Base-by-base conservation (phyloP, 345 rosid genomes). In the Isatis tinctoria region DNA sequence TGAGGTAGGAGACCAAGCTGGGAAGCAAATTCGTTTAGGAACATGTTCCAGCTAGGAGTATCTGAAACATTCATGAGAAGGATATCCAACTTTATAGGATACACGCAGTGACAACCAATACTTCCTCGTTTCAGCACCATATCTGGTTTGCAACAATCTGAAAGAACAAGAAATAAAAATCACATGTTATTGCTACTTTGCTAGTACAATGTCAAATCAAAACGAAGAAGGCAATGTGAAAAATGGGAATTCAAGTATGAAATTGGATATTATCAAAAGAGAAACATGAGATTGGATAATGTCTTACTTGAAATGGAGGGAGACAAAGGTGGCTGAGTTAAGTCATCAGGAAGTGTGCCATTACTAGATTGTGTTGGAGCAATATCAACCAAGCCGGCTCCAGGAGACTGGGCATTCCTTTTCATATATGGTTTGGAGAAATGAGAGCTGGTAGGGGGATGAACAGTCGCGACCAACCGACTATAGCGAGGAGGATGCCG, bases 41-140 rank as follows among this genome's bases (percentile, higher is more conserved):
- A 95, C 65, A 66, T 4, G 65, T 57, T 80, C 97, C 91, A 78
- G 75, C 86, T 79, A n/a, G 92, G 86, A 81, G 83, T 88, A 75
- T 85, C 87, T 6, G 99, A 92, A 69, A 95, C 89, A 75, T 95
- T 95, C 82, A 85, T 65, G 51, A 95, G 99, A 72, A 88, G 85
- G 82, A 95, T 93, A 69, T 92, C 99, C 60, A 95, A 87, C 87
- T 90, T 92, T 79, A 95, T 88, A n/a, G 99, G 99, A 85, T 95
- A 92, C 49, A 87, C 99, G 48, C 99, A 95, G 74, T 90, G 90
- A 73, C 99, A 92, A 75, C 81, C 90, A 72, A 65, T 83, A 78
- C 81, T 84, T 68, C 85, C 89, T 70, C 86, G 85, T 85, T 85
- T 95, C 87, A 82, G 82, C 79, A 95, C 95, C 81, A 78, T 83